Base-by-base conservation (phyloP, 2,329 filamentous ascomycete species). In the Verticillium nubilum region DNA sequence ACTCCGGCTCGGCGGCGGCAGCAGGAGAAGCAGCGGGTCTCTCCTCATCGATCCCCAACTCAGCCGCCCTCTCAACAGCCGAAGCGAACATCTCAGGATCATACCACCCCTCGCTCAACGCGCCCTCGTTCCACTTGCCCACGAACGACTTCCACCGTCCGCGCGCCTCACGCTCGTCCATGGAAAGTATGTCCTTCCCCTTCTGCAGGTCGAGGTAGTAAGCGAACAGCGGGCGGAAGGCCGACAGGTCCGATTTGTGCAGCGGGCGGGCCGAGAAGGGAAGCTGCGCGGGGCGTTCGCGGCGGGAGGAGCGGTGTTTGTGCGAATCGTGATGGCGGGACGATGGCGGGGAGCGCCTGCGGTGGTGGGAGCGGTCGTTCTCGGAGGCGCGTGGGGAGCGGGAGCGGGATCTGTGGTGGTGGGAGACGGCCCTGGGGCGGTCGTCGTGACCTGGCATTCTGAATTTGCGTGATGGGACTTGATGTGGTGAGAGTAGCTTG, bases 111-210 rank as follows among this genome's bases (percentile, higher is more conserved):
- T 94, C 89, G 4, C 90, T 89, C 63, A 98, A 79, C 75, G 94
- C 91, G 69, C 87, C 89, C 67, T 86, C 85, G 77, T 99, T 99
- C 94, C 95, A 99, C 79, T 92, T 94, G 4, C 84, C 81, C 13
- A 94, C 73, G 68, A 98, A 99, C 71, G 92, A 94, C 81, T 97
- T 97, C 92, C 94, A 99, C 59, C 94, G 80, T 1, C 93, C 92
- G 64, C 82, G 88, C 1, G 87, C 75, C 71, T 97, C 93, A n/a
- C 84, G 82, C 63, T 91, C 87, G 59, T 86, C 83, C 65, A 98
- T 78, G 10, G 84, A 81, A 19, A 86, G 80, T 1, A 96, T 76
- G 58, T 88, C 76, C 47, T 90, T 81, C 42, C 86, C 81, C 75
- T 97, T 97, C 73, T 98, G 94, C 33, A 97, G 84, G 66, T 93